Conservation (phyloP, 129 eudicot genomes). For the Flaveria bidentis region DNA sequence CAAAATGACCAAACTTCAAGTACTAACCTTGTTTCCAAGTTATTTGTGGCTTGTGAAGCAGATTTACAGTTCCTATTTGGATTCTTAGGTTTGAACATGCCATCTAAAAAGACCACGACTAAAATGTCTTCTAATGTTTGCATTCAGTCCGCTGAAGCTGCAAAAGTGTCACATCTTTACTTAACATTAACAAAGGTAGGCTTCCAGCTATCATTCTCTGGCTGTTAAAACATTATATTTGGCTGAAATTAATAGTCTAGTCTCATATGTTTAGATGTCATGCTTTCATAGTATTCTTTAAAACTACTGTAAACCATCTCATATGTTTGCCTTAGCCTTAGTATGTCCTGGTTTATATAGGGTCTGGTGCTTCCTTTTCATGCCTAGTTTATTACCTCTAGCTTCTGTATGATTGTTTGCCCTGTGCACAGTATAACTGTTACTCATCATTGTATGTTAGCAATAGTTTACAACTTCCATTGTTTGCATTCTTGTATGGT, state of each 20-base stretch:
- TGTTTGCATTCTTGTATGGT: not conserved
- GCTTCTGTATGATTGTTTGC: too few relatives aligned
- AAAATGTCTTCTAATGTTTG: constrained; percentile 27
- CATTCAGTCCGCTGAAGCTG: constrained; percentile 51
- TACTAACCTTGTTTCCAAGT: constrained; percentile 57
- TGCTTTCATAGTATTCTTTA: not conserved
- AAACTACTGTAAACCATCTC: not conserved
- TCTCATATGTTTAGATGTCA: not conserved
- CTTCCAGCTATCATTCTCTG: not conserved
- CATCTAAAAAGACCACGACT: constrained; percentile 30
- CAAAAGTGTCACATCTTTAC: constrained; percentile 70
- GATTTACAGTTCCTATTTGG: constrained; percentile 73
- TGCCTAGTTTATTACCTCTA: too few relatives aligned
- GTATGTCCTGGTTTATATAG: too few relatives aligned
- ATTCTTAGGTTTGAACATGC: constrained; percentile 44
- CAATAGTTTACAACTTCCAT: constrained; percentile 2
- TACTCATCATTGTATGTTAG: not conserved
- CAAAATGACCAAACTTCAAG: constrained; percentile 37
- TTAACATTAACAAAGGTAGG: constrained; percentile 58
- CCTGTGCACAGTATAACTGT: too few relatives aligned
- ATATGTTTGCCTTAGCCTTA: not conserved
- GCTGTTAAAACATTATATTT: constrained; percentile 4
- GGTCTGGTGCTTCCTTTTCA: too few relatives aligned
- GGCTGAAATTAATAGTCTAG: constrained; percentile 9
- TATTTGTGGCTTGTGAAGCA: constrained; percentile 63